Base-by-base conservation (phyloP, 2,329 filamentous ascomycete species). In the Ophiostoma tasmaniense region DNA sequence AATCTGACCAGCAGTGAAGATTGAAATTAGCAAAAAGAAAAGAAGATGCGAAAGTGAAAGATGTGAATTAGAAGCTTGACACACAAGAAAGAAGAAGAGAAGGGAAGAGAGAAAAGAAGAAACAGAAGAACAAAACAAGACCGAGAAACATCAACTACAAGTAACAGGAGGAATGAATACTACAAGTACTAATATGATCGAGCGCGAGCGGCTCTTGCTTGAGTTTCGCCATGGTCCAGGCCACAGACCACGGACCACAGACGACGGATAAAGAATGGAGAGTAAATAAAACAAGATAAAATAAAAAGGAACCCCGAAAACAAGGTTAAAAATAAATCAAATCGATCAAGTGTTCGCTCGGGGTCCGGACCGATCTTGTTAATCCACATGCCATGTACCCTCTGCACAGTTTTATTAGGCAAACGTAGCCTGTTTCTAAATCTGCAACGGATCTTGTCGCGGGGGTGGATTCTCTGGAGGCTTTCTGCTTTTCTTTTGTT, bases 361-460 rank as follows among this genome's bases (percentile, higher is more conserved):
- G 50, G 50, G 50, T 55, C 4, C n/a, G 22, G 6, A 25, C n/a
- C 50, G 10, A 25, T 25, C 50, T 55, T 17, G 50, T 55, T 25
- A 22, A 55, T 55, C 50, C 22, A 22, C 50, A 55, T 25, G 50
- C 22, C 17, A 45, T 45, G 42, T 45, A 45, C 42, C 39, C 42
- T 45, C 42, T 20, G 42, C n/a, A n/a, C 42, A 2, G 17, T n/a
- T 45, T 45, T 45, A 45, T 3, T n/a, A 45, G 42, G 5, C 42
- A 62, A 62, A 35, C 59, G 59, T 62, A 55, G 25, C 61, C 33
- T 30, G 61, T 64, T 64, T 64, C 61, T 30, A 14, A 61, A 37
- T 64, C 17, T 64, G 61, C 61, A 64, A 64, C 61, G 61, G 61
- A 11, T 64, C 61, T 35, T 64, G 61, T 64, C 61, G 61, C 61